Evolutionary conservation across 352 stramenopile genomes (phyloP).

Genomic region (Globisporangium solare): DNA sequence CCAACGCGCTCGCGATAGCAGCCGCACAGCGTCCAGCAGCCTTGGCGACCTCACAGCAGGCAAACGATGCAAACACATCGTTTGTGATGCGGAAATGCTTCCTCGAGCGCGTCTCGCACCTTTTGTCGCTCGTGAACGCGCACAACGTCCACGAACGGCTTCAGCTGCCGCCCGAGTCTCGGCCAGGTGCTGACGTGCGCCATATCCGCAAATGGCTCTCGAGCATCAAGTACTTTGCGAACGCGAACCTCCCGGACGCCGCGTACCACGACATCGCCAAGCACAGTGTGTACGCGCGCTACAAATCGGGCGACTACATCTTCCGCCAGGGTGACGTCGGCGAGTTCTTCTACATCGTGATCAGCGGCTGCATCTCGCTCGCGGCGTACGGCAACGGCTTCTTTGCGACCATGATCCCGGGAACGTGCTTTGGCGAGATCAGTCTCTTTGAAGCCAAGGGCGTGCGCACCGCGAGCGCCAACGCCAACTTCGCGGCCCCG

Average conservation of each 20-base stretch:
- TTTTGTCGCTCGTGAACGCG: constrained; percentile 28
- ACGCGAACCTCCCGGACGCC: constrained; percentile 41
- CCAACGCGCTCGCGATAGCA: not conserved
- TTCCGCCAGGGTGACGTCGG: constrained; percentile 69
- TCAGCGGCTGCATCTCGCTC: constrained; percentile 57
- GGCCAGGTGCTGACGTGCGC: constrained; percentile 36
- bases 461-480: constrained; percentile 53
- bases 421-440: constrained; percentile 69
- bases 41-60: not conserved
- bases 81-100: constrained; percentile 39
- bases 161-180: constrained; percentile 27
- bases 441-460: constrained; percentile 52
- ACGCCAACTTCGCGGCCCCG: constrained; percentile 47
- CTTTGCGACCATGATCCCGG: constrained; percentile 62
- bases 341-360: constrained; percentile 70
- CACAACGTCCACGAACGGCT: constrained; percentile 35
- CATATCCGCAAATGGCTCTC: constrained; percentile 63
- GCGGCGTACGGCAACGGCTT: constrained; percentile 62
- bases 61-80: constrained; percentile 12
- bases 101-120: constrained; percentile 27
- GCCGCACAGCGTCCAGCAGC: not conserved
- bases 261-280: constrained; percentile 52
- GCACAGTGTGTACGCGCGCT: constrained; percentile 34
- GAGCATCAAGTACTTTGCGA: constrained; percentile 65
- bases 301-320: constrained; percentile 48